Conservation (phyloP, 495 filamentous ascomycete genomes). For the Neurospora tetrasperma region DNA sequence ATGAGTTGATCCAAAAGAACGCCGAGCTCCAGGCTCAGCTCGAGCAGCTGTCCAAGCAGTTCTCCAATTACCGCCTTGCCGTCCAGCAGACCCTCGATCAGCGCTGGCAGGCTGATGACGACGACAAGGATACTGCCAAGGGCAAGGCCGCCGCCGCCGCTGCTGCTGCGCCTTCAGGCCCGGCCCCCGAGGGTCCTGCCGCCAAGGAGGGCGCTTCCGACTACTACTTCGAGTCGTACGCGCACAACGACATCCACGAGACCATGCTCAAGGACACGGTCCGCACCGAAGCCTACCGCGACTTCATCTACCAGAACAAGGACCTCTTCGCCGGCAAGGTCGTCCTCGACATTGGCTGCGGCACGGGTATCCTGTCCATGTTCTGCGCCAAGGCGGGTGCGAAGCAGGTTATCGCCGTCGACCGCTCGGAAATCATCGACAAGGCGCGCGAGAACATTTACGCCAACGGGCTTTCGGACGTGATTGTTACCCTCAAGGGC, state of each 20-base stretch:
- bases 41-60: slow-evolving; percentile 52
- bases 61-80: slow-evolving; percentile 57
- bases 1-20: slow-evolving; percentile 45
- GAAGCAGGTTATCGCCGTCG: slow-evolving; percentile 88
- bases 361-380: slow-evolving; percentile 73
- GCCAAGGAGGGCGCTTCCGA: slow-evolving; percentile 35
- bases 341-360: slow-evolving; percentile 95
- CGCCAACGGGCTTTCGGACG: slow-evolving; percentile 68
- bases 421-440: slow-evolving; percentile 94
- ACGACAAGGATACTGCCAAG: slow-evolving; percentile 9
- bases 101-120: slow-evolving; percentile 45
- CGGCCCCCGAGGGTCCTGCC: slow-evolving; percentile 13
- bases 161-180: slow-evolving; percentile 4
- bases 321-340: slow-evolving; percentile 96
- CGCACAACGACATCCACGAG: slow-evolving; percentile 78
- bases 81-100: slow-evolving; percentile 63
- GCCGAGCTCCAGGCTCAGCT: slow-evolving; percentile 60
- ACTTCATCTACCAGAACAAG: slow-evolving; percentile 95
- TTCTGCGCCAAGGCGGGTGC: slow-evolving; percentile 93
- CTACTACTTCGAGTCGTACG: slow-evolving; percentile 77
- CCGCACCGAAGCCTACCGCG: slow-evolving; percentile 88
- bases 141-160: slow-evolving; percentile 10
- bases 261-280: slow-evolving; percentile 95
- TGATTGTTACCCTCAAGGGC: slow-evolving; percentile 85
- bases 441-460: slow-evolving; percentile 88